A percentile compares a stretch with the other conserved stretches of the same genome.
phyloP scores from a whole-genome alignment of 106 monocot species.

The Chionographis japonica region DNA sequence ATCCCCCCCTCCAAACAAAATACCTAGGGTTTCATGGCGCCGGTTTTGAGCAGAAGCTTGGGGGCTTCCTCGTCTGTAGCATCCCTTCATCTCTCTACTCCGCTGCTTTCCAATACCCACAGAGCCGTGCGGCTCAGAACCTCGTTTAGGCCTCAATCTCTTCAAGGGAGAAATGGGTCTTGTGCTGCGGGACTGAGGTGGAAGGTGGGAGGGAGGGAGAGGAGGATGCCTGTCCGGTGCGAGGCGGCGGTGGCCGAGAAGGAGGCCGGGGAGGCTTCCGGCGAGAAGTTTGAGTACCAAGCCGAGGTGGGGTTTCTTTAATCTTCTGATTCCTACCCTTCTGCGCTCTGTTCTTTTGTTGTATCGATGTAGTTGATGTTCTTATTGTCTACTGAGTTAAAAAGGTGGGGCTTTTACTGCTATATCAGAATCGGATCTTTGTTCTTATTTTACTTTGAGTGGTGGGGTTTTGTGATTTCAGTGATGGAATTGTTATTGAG shows the following conservation, averaged over 20 bases:
- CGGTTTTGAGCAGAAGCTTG: constrained; percentile 15
- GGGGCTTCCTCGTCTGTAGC: constrained; percentile 8
- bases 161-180: constrained; percentile 7
- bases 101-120: constrained; percentile 5
- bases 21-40: constrained; percentile 19
- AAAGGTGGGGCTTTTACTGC: background rate
- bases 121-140: constrained; percentile 9
- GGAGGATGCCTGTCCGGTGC: constrained; percentile 48
- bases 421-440: background rate
- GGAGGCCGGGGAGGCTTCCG: constrained; percentile 49
- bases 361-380: background rate
- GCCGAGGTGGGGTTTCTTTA: constrained; percentile 57
- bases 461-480: too few relatives aligned
- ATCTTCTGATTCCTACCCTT: background rate
- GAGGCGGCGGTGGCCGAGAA: constrained; percentile 82
- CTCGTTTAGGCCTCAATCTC: constrained; percentile 23
- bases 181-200: constrained; percentile 40
- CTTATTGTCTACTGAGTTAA: background rate
- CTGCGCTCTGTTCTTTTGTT: background rate
- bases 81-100: constrained; percentile 7
- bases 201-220: constrained; percentile 36
- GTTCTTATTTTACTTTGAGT: too few relatives aligned
- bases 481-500: too few relatives aligned
- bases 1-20: background rate
- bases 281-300: constrained; percentile 96